Conservation (phyloP, 352 stramenopile species). For the Phytopythium delawarense region DNA sequence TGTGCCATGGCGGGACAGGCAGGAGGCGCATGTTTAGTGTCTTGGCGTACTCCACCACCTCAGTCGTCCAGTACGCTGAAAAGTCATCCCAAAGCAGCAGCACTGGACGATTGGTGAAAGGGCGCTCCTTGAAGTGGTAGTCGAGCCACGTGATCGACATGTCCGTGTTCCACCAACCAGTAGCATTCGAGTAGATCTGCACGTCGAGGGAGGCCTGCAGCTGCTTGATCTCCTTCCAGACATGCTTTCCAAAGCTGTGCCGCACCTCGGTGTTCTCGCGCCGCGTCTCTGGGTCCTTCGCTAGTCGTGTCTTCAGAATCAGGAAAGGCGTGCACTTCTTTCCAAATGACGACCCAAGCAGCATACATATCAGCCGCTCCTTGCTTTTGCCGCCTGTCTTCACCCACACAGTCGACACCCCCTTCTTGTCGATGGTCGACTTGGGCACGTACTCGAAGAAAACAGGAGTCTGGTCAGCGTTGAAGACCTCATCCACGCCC, state of each 20-base stretch:
- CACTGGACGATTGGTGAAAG: background rate
- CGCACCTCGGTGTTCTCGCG: background rate
- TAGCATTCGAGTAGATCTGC: background rate
- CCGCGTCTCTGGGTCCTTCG: background rate
- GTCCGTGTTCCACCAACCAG: background rate
- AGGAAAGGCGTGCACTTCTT: constrained; percentile 18
- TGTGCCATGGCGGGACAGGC: background rate
- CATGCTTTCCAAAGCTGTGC: background rate
- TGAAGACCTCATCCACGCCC: background rate
- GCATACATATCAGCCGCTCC: constrained; percentile 20
- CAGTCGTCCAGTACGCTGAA: background rate
- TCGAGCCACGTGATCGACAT: background rate
- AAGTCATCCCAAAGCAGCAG: background rate
- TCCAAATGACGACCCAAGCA: constrained; percentile 15
- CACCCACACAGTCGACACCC: constrained; percentile 23
- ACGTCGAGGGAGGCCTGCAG: background rate
- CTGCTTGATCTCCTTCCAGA: background rate
- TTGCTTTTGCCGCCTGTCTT: constrained; percentile 15
- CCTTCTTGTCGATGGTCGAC: constrained; percentile 9
- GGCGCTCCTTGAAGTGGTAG: background rate
- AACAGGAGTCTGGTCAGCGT: background rate
- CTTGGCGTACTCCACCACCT: background rate
- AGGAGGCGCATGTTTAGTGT: background rate
- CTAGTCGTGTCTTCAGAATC: background rate
- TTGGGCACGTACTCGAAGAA: constrained; percentile 24